phyloP scores from a whole-genome alignment of 495 filamentous ascomycete genomes.

The Neurospora sp. region DNA sequence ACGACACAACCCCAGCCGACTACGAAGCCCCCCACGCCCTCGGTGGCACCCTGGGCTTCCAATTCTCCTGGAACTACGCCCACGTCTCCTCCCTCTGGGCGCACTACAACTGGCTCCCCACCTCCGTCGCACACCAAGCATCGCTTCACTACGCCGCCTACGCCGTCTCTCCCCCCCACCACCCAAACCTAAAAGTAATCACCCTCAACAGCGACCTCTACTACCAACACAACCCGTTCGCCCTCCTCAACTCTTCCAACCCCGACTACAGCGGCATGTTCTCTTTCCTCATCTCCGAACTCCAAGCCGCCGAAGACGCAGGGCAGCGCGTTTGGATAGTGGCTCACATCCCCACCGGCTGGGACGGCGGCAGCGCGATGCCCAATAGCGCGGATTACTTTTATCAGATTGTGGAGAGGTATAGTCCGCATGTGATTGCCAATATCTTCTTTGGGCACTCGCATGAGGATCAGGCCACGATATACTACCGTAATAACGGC shows the following conservation, averaged over 20 bases:
- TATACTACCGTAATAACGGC: constrained; percentile 44
- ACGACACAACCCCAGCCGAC: constrained; percentile 44
- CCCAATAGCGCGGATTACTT: constrained; percentile 42
- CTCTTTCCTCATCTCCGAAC: constrained; percentile 40
- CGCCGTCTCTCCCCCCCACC: constrained; percentile 35
- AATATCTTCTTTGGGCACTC: constrained; percentile 49
- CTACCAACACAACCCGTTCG: constrained; percentile 38
- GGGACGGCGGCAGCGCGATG: constrained; percentile 41
- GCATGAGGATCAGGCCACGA: constrained; percentile 36
- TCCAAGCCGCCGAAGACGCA: constrained; percentile 42
- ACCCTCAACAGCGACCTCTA: constrained; percentile 46
- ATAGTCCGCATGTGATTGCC: constrained; percentile 45
- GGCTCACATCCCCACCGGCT: constrained; percentile 42
- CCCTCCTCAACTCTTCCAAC: constrained; percentile 37
- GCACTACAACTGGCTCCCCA: constrained; percentile 41
- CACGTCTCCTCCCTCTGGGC: constrained; percentile 43
- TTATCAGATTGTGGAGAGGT: constrained; percentile 48
- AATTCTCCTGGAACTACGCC: constrained; percentile 47
- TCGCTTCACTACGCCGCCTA: constrained; percentile 42
- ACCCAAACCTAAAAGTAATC: constrained; percentile 36
- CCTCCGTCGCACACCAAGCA: constrained; percentile 30
- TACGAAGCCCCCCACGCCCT: constrained; percentile 41
- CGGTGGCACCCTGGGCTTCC: constrained; percentile 36
- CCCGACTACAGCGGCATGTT: constrained; percentile 43
- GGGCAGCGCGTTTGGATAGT: constrained; percentile 47